Conservation (phyloP, 352 stramenopile genomes). For the Phytophthora tubulina region DNA sequence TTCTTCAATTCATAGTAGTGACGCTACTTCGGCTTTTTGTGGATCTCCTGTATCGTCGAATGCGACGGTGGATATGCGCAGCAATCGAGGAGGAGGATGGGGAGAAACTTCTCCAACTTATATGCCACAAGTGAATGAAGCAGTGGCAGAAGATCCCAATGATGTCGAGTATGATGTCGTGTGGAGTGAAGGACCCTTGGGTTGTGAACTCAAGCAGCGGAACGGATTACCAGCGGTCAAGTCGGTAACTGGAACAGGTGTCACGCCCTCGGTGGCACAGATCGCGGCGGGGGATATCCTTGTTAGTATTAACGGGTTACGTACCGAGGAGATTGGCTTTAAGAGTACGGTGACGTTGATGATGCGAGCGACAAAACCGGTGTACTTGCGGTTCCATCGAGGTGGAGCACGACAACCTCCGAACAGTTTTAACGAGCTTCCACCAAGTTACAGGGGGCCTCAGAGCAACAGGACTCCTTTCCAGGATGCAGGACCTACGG, state of each 20-base stretch:
- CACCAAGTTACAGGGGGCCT: slow-evolving; percentile 25
- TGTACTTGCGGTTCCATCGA: slow-evolving; percentile 77
- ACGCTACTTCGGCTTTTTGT: slow-evolving; percentile 38
- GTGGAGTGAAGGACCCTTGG: slow-evolving; percentile 76
- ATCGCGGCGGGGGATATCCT: slow-evolving; percentile 77
- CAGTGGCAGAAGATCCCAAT: slow-evolving; percentile 30
- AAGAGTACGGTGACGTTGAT: slow-evolving; percentile 80
- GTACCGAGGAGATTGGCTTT: slow-evolving; percentile 83
- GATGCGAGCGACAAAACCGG: slow-evolving; percentile 77
- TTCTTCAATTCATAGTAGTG: slow-evolving; percentile 51
- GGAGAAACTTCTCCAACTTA: slow-evolving; percentile 17
- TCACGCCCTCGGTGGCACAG: slow-evolving; percentile 73
- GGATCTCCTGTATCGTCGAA: slow-evolving; percentile 45
- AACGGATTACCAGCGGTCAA: slow-evolving; percentile 77
- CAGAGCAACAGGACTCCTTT: slow-evolving; percentile 14
- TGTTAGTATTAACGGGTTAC: slow-evolving; percentile 75
- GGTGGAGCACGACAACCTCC: slow-evolving; percentile 38
- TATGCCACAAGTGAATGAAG: slow-evolving; percentile 35
- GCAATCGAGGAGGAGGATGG: slow-evolving; percentile 35
- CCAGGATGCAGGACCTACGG: slow-evolving; percentile 12
- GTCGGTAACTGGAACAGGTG: slow-evolving; percentile 64
- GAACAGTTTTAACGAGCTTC: slow-evolving; percentile 31
- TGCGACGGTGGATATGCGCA: slow-evolving; percentile 41
- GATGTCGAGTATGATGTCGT: slow-evolving; percentile 80
- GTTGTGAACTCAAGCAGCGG: slow-evolving; percentile 79